Evolutionary conservation across 441 rosid species (phyloP).

Genomic region (Pelargonium myrrhifolium): DNA sequence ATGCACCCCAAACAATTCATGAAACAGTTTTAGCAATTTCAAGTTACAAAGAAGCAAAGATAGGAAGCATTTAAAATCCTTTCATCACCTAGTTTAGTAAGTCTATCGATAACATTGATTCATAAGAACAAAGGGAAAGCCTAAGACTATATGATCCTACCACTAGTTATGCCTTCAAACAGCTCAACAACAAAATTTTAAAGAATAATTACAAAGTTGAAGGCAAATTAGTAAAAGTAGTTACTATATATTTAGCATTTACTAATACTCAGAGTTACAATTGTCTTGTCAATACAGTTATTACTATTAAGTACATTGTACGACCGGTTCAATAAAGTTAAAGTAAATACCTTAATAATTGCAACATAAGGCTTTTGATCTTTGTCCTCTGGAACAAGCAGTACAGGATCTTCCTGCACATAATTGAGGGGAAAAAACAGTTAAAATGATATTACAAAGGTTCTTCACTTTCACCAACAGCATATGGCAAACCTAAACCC

Average conservation of each 20-base stretch:
- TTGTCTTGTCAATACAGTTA: background rate
- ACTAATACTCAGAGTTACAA: background rate
- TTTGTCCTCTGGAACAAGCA: slow-evolving; percentile 60
- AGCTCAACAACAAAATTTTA: background rate
- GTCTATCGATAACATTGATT: background rate
- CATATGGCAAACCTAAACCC: no score
- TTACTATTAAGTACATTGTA: background rate
- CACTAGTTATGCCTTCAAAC: background rate
- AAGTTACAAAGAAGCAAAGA: background rate
- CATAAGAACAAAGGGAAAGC: background rate
- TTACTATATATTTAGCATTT: background rate
- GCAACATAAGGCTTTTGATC: slow-evolving; percentile 76
- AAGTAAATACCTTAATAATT: slow-evolving; percentile 61
- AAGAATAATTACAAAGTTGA: background rate
- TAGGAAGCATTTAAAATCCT: background rate
- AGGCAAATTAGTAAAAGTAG: background rate
- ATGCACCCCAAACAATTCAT: background rate
- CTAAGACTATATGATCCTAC: background rate
- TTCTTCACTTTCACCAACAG: no score
- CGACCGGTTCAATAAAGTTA: background rate
- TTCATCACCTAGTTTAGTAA: background rate
- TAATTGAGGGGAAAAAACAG: background rate
- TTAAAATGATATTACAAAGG: no score
- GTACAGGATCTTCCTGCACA: slow-evolving; percentile 81
- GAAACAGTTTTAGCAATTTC: background rate